Base-by-base conservation (phyloP, 345 rosid genomes). In the Eucalyptus sp. region DNA sequence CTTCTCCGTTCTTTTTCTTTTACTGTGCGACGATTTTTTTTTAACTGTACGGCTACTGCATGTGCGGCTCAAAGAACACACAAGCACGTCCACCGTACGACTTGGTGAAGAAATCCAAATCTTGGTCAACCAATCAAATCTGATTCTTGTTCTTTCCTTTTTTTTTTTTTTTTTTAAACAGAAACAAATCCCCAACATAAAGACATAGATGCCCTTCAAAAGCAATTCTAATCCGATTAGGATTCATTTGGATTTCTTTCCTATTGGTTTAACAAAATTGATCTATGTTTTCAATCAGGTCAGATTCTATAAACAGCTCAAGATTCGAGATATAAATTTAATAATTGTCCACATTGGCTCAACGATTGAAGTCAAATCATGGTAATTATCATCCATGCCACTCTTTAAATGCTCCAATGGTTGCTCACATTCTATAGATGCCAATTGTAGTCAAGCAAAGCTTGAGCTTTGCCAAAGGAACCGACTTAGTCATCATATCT, bases 211-310 rank as follows among this genome's bases (percentile, higher is more conserved):
- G 62, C 62, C 62, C 62, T 56, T 56, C 0, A 24, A 56, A 56
- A 24, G 62, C 29, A 56, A 24, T 4, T 56, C 6, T 56, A 56
- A 56, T 56, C 29, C 6, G 29, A 10, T 56, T 24, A 56, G 6
- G 24, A 56, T 56, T 56, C 62, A 56, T 22, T 52, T 56, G 6
- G 62, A 56, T 56, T 56, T 56, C 62, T 56, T 56, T 56, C 62
- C 62, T 10, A 24, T 56, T 24, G 29, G 29, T 56, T 56, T 56
- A 56, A 52, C 58, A 18, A 52, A 52, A 18, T 52, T 52, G 24
- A 52, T 18, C 10, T 7, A 20, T 52, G 58, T 52, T 52, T 52
- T 52, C 25, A 52, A 1, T 52, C 10, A 0, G 0, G 25, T 52
- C 10, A 1, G 0, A 18, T 52, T 52, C 22, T 52, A 52, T 52